Percentiles rank a stretch among this genome's conserved stretches.
These are phyloP conservation scores for Spergularia bocconei DNA, from an alignment of 148 eudicot species.

Conservation along the genomic window DNA sequence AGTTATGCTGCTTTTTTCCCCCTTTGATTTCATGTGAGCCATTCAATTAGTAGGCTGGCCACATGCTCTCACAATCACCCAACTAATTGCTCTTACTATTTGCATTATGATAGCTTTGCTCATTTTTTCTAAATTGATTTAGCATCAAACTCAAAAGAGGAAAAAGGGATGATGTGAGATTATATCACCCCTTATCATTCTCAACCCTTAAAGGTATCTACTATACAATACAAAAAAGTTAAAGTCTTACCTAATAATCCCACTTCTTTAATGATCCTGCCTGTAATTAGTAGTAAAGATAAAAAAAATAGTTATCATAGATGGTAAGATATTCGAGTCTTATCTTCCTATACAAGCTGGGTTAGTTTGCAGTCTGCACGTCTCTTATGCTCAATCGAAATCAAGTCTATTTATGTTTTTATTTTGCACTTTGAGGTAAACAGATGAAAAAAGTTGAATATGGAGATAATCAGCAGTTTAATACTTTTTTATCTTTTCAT, in stretches of 20 bases:
- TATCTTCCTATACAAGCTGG: background rate
- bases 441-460: background rate
- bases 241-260: conserved; percentile 23
- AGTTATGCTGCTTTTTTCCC: conserved; percentile 16
- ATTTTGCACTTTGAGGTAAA: background rate
- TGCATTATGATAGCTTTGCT: conserved; percentile 6
- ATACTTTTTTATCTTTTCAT: background rate
- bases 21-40: conserved; percentile 41
- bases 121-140: conserved; percentile 14
- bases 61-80: conserved; percentile 44
- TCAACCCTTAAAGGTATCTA: conserved; percentile 18
- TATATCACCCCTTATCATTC: conserved; percentile 32
- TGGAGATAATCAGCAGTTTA: background rate
- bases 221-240: conserved; percentile 21
- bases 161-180: conserved; percentile 38
- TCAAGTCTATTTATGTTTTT: too few species aligned
- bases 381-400: background rate
- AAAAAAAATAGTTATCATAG: conserved; percentile 4
- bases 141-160: conserved; percentile 13
- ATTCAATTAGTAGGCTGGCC: conserved; percentile 43
- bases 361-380: background rate
- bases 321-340: background rate
- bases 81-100: conserved; percentile 16
- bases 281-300: conserved; percentile 15
- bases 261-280: conserved; percentile 24